Conservation (phyloP, 2,329 filamentous ascomycete genomes). For the Nemania bipapillata region DNA sequence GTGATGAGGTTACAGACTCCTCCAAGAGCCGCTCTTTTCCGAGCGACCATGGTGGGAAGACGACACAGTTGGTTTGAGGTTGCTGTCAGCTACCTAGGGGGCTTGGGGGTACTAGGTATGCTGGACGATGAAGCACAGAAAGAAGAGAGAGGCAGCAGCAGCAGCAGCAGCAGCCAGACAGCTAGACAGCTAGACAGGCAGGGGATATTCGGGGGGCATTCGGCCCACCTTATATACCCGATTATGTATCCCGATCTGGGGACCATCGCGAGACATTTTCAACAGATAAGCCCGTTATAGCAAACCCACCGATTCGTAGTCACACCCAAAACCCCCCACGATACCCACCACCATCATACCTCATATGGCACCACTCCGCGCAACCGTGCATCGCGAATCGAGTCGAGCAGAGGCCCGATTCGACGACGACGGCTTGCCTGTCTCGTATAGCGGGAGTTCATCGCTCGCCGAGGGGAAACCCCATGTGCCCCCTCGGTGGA, state of each 20-base stretch:
- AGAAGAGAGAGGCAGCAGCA: too few relatives aligned
- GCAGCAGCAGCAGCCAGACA: too few relatives aligned
- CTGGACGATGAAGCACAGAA: constrained; percentile 16
- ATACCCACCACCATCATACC: constrained; percentile 34
- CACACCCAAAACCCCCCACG: constrained; percentile 32
- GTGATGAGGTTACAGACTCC: constrained; percentile 5
- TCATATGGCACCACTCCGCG: constrained; percentile 29
- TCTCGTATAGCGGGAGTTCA: constrained; percentile 26
- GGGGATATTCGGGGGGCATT: constrained; percentile 4
- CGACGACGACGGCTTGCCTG: constrained; percentile 22
- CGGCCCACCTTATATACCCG: constrained; percentile 31
- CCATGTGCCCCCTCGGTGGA: constrained; percentile 29
- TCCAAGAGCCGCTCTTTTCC: constrained; percentile 4
- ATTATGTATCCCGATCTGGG: constrained; percentile 14
- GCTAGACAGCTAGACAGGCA: too few relatives aligned
- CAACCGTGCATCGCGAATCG: constrained; percentile 23
- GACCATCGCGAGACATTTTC: constrained; percentile 14
- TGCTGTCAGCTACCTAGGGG: constrained; percentile 19
- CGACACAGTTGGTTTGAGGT: neutral
- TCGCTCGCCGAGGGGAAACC: constrained; percentile 24
- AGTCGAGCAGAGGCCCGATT: constrained; percentile 15
- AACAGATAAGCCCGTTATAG: constrained; percentile 22
- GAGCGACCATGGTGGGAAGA: constrained; percentile 16
- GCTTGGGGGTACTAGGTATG: constrained; percentile 23
- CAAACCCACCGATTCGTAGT: constrained; percentile 26